These are phyloP conservation scores for Coprinopsis strossmayeri DNA, from an alignment of 768 basidiomycete species.

Conservation along the genomic window DNA sequence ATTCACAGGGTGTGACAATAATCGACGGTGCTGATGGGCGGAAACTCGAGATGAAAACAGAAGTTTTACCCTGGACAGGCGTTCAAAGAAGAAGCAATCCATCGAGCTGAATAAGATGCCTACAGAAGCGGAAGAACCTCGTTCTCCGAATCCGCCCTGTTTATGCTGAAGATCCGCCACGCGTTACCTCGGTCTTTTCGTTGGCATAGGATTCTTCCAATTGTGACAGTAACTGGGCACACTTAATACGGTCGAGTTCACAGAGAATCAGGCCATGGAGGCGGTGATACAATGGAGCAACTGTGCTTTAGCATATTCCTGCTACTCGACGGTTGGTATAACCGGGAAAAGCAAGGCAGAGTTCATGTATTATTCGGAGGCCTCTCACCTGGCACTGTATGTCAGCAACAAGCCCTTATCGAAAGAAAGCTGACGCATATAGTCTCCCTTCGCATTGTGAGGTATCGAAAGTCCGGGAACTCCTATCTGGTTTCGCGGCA, in stretches of 20 bases:
- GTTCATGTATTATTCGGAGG: slow-evolving; percentile 14
- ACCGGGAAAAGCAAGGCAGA: slow-evolving; percentile 19
- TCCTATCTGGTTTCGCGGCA: background rate
- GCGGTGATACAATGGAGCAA: slow-evolving; percentile 27
- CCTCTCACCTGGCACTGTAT: background rate
- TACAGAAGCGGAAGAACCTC: too few relatives aligned
- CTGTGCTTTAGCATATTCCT: slow-evolving; percentile 21
- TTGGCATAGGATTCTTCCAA: slow-evolving; percentile 25
- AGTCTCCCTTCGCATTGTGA: background rate
- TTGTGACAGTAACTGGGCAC: slow-evolving; percentile 34
- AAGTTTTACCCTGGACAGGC: slow-evolving; percentile 14
- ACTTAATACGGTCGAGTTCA: slow-evolving; percentile 37
- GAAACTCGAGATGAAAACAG: slow-evolving; percentile 23
- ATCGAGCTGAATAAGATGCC: too few relatives aligned
- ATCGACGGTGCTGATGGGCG: slow-evolving; percentile 41
- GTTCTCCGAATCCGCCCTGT: too few relatives aligned
- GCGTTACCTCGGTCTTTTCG: slow-evolving; percentile 17
- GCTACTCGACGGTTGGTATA: slow-evolving; percentile 23
- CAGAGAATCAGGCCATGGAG: slow-evolving; percentile 27
- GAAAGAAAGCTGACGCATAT: background rate
- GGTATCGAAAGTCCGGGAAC: slow-evolving; percentile 3
- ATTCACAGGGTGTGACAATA: slow-evolving; percentile 41
- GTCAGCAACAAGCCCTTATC: too few relatives aligned
- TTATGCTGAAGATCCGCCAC: too few relatives aligned
- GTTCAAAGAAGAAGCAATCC: too few relatives aligned